Conservation (phyloP, 2,329 filamentous ascomycete genomes). For the Pseudodiploospora longispora region DNA sequence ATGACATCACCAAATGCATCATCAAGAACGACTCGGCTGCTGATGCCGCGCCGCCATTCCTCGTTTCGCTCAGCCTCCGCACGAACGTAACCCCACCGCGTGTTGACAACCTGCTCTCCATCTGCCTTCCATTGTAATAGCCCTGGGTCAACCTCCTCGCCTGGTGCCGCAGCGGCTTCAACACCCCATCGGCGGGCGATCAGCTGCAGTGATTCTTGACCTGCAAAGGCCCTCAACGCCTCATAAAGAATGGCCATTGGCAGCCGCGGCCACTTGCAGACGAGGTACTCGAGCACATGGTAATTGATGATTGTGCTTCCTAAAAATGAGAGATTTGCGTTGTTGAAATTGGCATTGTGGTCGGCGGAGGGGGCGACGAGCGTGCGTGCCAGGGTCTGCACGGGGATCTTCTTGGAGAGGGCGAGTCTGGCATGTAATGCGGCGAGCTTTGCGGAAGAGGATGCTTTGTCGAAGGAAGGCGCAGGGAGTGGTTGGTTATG, state of each 20-base stretch:
- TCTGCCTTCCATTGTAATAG: conserved; percentile 69
- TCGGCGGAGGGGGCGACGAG: conserved; percentile 85
- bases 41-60: conserved; percentile 57
- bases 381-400: conserved; percentile 77
- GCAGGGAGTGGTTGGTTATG: conserved; percentile 49
- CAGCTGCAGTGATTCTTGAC: conserved; percentile 62
- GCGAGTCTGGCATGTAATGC: conserved; percentile 85
- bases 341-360: conserved; percentile 74
- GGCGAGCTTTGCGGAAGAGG: conserved; percentile 76
- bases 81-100: conserved; percentile 44
- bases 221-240: conserved; percentile 76
- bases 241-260: conserved; percentile 83
- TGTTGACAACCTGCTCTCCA: conserved; percentile 35
- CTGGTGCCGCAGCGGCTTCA: conserved; percentile 77
- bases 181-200: conserved; percentile 86
- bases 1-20: conserved; percentile 71
- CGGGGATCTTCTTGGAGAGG: conserved; percentile 71
- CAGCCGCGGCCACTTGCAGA: conserved; percentile 84
- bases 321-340: conserved; percentile 70
- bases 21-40: conserved; percentile 70
- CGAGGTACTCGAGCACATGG: conserved; percentile 79
- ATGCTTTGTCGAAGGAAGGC: conserved; percentile 59
- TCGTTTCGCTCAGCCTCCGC: conserved; percentile 38
- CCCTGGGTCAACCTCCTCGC: conserved; percentile 85
- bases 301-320: conserved; percentile 79